Conservation (phyloP, 768 basidiomycete genomes). For the Paxillus involutus region DNA sequence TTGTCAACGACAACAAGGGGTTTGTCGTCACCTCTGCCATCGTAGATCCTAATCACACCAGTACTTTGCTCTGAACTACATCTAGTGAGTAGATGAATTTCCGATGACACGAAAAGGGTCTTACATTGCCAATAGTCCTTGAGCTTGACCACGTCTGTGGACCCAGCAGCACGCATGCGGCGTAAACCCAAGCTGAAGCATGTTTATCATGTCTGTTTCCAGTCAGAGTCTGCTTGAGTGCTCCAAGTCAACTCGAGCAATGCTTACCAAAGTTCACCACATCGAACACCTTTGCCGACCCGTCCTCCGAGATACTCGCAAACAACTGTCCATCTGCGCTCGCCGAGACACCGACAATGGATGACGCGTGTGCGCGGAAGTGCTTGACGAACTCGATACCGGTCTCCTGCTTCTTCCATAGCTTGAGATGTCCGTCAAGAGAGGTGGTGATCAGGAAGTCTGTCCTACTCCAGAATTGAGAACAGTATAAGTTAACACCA, state of each 20-base stretch:
- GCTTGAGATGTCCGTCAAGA: constrained; percentile 89
- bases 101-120: constrained; percentile 20
- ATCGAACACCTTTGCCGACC: constrained; percentile 93
- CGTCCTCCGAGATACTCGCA: constrained; percentile 90
- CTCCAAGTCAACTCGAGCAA: background rate
- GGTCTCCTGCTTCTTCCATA: constrained; percentile 98
- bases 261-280: constrained; percentile 93
- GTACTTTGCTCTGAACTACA: constrained; percentile 75
- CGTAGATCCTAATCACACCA: constrained; percentile 84
- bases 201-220: constrained; percentile 93
- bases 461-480: constrained; percentile 54
- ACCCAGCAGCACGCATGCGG: constrained; percentile 96
- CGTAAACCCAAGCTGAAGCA: constrained; percentile 83
- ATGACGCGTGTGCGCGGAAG: constrained; percentile 87
- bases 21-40: constrained; percentile 81
- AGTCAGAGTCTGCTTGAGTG: background rate
- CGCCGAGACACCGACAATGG: constrained; percentile 77
- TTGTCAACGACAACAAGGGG: constrained; percentile 75
- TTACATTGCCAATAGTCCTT: constrained; percentile 85
- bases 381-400: constrained; percentile 99
- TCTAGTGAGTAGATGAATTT: constrained; percentile 14
- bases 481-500: background rate
- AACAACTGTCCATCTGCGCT: constrained; percentile 92
- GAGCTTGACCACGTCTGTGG: constrained; percentile 83
- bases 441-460: constrained; percentile 95